These are phyloP conservation scores for Zopfia rhizophila DNA, from an alignment of 2,329 filamentous ascomycete genomes.

Conservation along the genomic window DNA sequence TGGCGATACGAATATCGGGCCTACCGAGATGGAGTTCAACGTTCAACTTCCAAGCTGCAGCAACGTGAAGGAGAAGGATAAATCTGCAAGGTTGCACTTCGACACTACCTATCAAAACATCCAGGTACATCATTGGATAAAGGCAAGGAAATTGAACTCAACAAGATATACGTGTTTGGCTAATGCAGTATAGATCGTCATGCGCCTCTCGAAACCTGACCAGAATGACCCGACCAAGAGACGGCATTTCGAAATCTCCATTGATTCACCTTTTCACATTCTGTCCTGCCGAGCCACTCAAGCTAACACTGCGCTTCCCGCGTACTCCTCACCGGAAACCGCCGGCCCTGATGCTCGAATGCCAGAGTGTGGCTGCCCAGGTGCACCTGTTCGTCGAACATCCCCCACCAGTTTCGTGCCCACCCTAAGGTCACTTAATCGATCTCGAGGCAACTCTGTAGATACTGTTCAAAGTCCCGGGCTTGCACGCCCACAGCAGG, in stretches of 20 bases:
- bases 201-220: constrained; percentile 88
- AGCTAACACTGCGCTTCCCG: constrained; percentile 85
- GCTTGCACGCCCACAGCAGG: constrained; percentile 63
- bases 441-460: constrained; percentile 40
- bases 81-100: constrained; percentile 75
- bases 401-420: constrained; percentile 64
- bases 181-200: constrained; percentile 85
- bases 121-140: constrained; percentile 96
- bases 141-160: constrained; percentile 65
- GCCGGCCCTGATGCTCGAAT: constrained; percentile 43
- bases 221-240: constrained; percentile 80
- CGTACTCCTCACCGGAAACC: constrained; percentile 72
- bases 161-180: too few species aligned
- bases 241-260: constrained; percentile 94
- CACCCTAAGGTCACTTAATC: constrained; percentile 67
- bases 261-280: constrained; percentile 93
- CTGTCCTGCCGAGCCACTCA: constrained; percentile 94
- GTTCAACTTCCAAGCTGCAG: constrained; percentile 91
- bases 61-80: constrained; percentile 79
- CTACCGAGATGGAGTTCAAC: constrained; percentile 94
- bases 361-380: constrained; percentile 72
- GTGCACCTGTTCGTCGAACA: constrained; percentile 64
- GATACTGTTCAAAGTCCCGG: constrained; percentile 50
- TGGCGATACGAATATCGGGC: constrained; percentile 79
- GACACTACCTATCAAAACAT: constrained; percentile 95